Evolutionary conservation across 257 asterid genomes (phyloP), one percentile per base, ranked within the genome.

Genomic region (Nicotiana paniculata): DNA sequence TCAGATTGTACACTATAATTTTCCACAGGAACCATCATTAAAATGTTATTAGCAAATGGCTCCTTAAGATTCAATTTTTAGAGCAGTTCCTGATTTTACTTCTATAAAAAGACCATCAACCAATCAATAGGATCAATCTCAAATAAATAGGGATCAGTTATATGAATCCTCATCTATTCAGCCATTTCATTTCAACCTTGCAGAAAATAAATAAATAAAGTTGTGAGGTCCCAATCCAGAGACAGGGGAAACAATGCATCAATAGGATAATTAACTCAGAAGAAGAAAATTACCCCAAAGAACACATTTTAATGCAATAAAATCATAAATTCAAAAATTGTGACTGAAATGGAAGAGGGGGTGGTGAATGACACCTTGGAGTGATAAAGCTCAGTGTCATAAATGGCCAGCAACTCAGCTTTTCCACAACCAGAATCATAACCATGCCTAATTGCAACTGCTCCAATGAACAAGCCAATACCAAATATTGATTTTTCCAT

Each of bases 401-500:
- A 89, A 58, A 96, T 96, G 79, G 99, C 98, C 1, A 96, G 99
- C 84, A 96, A 48, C 89, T 96, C 95, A 18, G 97, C 97, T 68
- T 83, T 90, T 72, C 6, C 54, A 86, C 99, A 96, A 1, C 98
- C 96, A 64, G 90, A 85, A 24, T 93, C 97, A 57, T 86, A 91
- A 8, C 99, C 99, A 83, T 89, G 88, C 69, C 98, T 85, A 17
- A 93, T 89, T 11, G 99, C 99, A 24, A 91, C 93, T 2, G 99
- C 99, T 62, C 99, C 99, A 63, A 96, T 58, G 35, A 94, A 96
- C 92, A 96, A 84, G 8, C 99, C 98, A 39, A 96, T 92, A 57
- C 99, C 99, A 70, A 92, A 95, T 33, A 96, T 90, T 3, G 99
- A 96, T 81, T 90, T 94, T 85, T 94, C 93, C 95, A 96, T 91